Percentiles rank a stretch among this genome's conserved stretches.
These are phyloP conservation scores for Vicia faba DNA, from an alignment of 306 rosid species.

Conservation along the genomic window DNA sequence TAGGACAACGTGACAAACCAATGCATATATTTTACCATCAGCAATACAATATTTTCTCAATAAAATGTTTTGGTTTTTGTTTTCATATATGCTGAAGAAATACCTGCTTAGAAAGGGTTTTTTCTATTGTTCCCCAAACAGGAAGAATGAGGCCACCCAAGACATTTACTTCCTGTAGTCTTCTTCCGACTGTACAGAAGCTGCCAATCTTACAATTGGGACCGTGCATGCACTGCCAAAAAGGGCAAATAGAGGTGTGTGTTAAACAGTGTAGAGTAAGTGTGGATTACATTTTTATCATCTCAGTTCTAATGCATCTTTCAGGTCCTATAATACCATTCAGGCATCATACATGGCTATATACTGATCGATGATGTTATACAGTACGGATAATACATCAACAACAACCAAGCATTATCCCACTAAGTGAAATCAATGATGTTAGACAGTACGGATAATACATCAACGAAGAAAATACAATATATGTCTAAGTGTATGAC, in stretches of 20 bases:
- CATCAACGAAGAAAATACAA: conserved; percentile 7
- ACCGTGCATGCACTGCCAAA: conserved; percentile 96
- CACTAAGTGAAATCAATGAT: not conserved
- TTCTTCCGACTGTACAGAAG: conserved; percentile 92
- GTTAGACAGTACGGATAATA: conserved; percentile 5
- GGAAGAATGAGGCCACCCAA: conserved; percentile 98
- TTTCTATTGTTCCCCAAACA: conserved; percentile 92
- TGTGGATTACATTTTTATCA: conserved; percentile 3
- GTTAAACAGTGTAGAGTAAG: conserved; percentile 17
- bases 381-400: not conserved
- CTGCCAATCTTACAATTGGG: conserved; percentile 90
- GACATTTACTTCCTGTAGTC: conserved; percentile 95
- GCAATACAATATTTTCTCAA: not conserved
- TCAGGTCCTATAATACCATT: not conserved
- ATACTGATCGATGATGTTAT: not conserved
- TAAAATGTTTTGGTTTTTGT: conserved; percentile 21
- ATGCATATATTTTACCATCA: conserved; percentile 13
- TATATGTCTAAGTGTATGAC: not conserved
- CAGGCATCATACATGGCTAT: conserved; percentile 20
- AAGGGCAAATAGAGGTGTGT: conserved; percentile 35
- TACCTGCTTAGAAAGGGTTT: conserved; percentile 98
- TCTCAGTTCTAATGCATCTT: conserved; percentile 3
- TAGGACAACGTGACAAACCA: conserved; percentile 8
- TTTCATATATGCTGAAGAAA: conserved; percentile 17
- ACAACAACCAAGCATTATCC: too few species aligned